Evolutionary conservation across 495 filamentous ascomycete species (phyloP).

Genomic region (Aspergillus saccharolyticus): DNA sequence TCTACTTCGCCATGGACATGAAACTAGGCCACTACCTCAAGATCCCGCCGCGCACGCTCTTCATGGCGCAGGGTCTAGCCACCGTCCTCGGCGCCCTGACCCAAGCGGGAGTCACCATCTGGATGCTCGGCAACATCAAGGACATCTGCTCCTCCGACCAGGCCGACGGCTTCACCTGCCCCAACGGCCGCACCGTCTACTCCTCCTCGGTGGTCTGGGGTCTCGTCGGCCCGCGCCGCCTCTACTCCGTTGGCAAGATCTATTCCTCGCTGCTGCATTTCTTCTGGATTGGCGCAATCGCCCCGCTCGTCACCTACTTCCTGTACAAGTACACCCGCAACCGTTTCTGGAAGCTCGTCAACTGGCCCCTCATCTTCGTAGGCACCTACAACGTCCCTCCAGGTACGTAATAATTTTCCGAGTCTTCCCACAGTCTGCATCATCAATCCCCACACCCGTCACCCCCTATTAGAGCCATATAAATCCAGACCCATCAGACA

Average conservation of each 20-base stretch:
- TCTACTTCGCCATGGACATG: conserved; percentile 38
- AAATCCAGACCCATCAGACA: too few species aligned
- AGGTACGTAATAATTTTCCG: too few species aligned
- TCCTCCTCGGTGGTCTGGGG: conserved; percentile 38
- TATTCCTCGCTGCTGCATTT: conserved; percentile 27
- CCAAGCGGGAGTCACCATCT: conserved; percentile 37
- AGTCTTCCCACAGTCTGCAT: too few species aligned
- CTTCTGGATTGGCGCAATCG: conserved; percentile 36
- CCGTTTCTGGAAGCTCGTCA: conserved; percentile 34
- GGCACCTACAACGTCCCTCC: conserved; percentile 40
- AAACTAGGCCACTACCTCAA: conserved; percentile 42
- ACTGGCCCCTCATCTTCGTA: conserved; percentile 44
- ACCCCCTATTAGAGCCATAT: too few species aligned
- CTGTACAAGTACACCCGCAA: conserved; percentile 35
- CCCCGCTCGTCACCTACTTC: conserved; percentile 28
- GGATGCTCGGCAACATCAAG: conserved; percentile 36
- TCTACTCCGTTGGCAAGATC: conserved; percentile 20
- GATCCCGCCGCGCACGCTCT: conserved; percentile 35
- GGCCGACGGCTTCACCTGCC: conserved; percentile 36
- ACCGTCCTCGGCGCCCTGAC: conserved; percentile 36
- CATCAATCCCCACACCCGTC: too few species aligned
- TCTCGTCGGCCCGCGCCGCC: conserved; percentile 34
- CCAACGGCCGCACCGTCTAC: conserved; percentile 38
- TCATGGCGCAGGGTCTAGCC: conserved; percentile 35
- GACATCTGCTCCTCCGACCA: conserved; percentile 32